Conservation (phyloP, 1,284 basidiomycete species). For the Ustilago bromivora region DNA sequence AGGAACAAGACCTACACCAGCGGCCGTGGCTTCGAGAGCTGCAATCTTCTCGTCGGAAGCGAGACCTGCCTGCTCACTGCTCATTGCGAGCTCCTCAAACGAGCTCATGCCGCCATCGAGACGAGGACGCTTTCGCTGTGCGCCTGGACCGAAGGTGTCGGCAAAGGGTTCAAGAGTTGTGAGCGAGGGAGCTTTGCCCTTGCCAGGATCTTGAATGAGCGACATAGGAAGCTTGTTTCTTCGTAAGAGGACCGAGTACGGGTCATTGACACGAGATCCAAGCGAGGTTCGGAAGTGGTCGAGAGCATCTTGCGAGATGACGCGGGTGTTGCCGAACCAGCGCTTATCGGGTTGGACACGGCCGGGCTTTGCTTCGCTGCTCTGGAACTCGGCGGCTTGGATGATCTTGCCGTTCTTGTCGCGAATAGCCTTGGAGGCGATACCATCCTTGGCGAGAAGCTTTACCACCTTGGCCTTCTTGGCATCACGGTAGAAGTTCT, state of each 20-base stretch:
- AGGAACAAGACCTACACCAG: conserved; percentile 64
- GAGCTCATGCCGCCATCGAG: conserved; percentile 63
- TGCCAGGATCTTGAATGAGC: conserved; percentile 64
- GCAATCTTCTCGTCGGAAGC: conserved; percentile 59
- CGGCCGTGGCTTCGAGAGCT: conserved; percentile 55
- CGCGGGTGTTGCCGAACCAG: conserved; percentile 84
- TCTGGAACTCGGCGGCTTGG: conserved; percentile 66
- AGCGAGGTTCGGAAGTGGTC: conserved; percentile 73
- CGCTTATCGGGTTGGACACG: conserved; percentile 68
- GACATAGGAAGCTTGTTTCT: conserved; percentile 69
- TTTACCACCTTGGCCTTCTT: conserved; percentile 68
- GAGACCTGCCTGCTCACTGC: conserved; percentile 51
- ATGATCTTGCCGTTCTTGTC: conserved; percentile 67
- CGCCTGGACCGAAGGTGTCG: conserved; percentile 67
- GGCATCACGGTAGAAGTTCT: conserved; percentile 70
- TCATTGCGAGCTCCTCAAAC: conserved; percentile 66
- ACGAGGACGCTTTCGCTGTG: conserved; percentile 67
- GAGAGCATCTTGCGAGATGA: conserved; percentile 75
- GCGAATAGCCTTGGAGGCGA: conserved; percentile 66
- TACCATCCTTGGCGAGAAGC: conserved; percentile 65
- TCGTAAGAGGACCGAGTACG: conserved; percentile 66
- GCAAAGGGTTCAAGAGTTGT: conserved; percentile 66
- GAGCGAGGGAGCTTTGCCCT: conserved; percentile 63
- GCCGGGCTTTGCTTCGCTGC: conserved; percentile 67
- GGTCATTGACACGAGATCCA: conserved; percentile 63